phyloP scores from a whole-genome alignment of 441 rosid species.

The Pelargonium australe region DNA sequence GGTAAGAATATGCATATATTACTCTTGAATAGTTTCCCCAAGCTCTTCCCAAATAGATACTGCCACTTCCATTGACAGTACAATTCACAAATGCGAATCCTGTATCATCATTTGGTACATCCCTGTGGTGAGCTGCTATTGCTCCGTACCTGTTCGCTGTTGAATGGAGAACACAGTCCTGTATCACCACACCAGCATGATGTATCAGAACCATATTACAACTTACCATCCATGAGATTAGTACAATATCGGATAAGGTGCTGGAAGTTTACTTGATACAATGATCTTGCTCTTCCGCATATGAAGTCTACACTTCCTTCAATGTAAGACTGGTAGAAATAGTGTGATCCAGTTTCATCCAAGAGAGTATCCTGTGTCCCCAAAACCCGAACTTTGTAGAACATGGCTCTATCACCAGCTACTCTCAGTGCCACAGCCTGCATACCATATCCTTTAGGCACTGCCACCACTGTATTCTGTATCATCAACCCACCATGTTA shows the following conservation, averaged over 20 bases:
- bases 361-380: constrained; percentile 90
- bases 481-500: not conserved
- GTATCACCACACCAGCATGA: constrained; percentile 13
- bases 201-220: not conserved
- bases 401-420: constrained; percentile 68
- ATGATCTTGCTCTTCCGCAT: constrained; percentile 69
- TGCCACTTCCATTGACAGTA: constrained; percentile 64
- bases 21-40: constrained; percentile 82
- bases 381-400: constrained; percentile 53
- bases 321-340: constrained; percentile 57
- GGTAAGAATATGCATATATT: constrained; percentile 59
- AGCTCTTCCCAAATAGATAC: constrained; percentile 70
- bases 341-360: constrained; percentile 77
- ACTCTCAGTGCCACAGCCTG: constrained; percentile 85
- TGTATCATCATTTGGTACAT: constrained; percentile 48
- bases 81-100: constrained; percentile 85
- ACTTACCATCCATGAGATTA: not conserved
- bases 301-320: constrained; percentile 83
- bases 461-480: constrained; percentile 77
- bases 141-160: constrained; percentile 56
- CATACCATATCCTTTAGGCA: constrained; percentile 58
- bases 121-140: constrained; percentile 82
- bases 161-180: constrained; percentile 69
- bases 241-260: not conserved
- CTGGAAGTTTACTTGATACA: constrained; percentile 47